Evolutionary conservation across 352 stramenopile species (phyloP), one percentile per base, ranked within the genome.

Genomic region (Phytopythium cucurbitacearum): DNA sequence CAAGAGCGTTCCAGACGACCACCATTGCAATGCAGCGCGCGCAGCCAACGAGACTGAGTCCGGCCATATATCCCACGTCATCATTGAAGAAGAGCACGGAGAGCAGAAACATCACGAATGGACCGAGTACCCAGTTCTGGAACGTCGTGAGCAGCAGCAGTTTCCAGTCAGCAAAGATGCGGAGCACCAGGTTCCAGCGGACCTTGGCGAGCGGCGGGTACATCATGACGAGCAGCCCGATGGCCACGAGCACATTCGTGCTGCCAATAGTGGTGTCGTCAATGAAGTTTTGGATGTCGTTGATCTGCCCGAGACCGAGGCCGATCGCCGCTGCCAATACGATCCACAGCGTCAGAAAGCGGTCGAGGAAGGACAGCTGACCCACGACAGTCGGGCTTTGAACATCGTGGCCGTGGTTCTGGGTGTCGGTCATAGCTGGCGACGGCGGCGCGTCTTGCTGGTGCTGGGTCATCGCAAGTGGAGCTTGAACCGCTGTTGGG

Each of bases 1-100:
- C 75, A 15, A 89, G 61, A 32, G 50, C 63, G 58, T 83, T 86
- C 79, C 79, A 89, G 43, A 89, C 76, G 45, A 89, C 75, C 44
- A 89, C 78, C 78, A 89, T 89, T 49, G 78, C 78, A 40, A 84
- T 89, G 59, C 78, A 89, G 16, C 76, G 71, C 16, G 76, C 71
- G 36, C 73, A 82, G 8, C 79, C 79, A 1, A 89, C 69, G 44
- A 87, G 66, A 34, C 76, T 80, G 15, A 85, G 64, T 0, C 79
- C 79, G 10, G 73, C 64, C 53, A 87, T 73, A 60, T 84, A 89
- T 8, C 71, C 67, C 3, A 69, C 56, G 41, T 76, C 65, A 40
- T 73, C 46, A 9, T 69, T 48, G 60, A 82, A 82, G 53, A 82
- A 82, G 10, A 56, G 53, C 0, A 64, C 62, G 2, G 73, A 59